These are phyloP conservation scores for Hypoxylon sp. DNA, from an alignment of 2,329 filamentous ascomycete species.

Conservation along the genomic window DNA sequence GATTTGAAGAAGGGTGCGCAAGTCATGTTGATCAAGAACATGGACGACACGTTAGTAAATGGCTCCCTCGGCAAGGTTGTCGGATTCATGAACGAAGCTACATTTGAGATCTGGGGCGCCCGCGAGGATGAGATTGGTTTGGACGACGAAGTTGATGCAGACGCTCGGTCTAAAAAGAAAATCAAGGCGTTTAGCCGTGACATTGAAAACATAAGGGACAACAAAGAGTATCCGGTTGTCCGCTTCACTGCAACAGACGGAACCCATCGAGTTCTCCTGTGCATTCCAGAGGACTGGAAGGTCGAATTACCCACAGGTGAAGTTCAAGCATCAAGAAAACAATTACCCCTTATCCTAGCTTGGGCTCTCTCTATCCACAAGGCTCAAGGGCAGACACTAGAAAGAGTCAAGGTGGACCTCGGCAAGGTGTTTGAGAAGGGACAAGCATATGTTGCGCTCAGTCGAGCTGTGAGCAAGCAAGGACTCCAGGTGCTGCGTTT, in stretches of 20 bases:
- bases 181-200: constrained; percentile 65
- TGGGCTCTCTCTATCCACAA: constrained; percentile 99
- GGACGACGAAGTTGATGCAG: constrained; percentile 58
- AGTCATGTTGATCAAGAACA: constrained; percentile 99
- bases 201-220: constrained; percentile 60
- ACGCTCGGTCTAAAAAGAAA: constrained; percentile 64
- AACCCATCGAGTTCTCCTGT: constrained; percentile 80
- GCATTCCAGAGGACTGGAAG: constrained; percentile 93
- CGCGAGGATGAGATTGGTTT: constrained; percentile 56
- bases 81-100: constrained; percentile 74
- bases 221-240: constrained; percentile 82
- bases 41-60: constrained; percentile 94
- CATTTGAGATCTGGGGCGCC: constrained; percentile 54
- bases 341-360: constrained; percentile 89
- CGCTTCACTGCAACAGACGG: constrained; percentile 86
- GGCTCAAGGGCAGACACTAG: constrained; percentile 93
- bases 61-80: constrained; percentile 90
- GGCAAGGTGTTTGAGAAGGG: constrained; percentile 96
- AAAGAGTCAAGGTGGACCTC: constrained; percentile 93
- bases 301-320: constrained; percentile 96
- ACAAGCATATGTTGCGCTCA: constrained; percentile 96
- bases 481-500: constrained; percentile 92
- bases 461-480: constrained; percentile 87
- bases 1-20: constrained; percentile 92
- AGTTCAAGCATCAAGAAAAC: constrained; percentile 86